Base-by-base conservation (phyloP, 2,329 filamentous ascomycete genomes). In the Claviceps maximensis region DNA sequence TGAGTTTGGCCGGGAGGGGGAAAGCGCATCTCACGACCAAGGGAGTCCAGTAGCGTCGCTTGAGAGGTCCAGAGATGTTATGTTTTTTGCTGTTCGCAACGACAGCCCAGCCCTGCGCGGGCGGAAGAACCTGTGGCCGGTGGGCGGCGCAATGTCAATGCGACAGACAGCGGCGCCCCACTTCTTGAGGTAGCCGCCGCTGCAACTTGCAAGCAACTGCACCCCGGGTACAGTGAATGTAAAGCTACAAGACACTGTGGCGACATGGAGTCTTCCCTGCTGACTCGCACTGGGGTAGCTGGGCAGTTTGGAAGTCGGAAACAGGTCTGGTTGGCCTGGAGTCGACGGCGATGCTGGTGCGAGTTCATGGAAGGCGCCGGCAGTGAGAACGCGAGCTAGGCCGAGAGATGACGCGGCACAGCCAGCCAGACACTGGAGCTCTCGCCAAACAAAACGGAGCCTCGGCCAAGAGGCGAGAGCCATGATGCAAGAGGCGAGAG, bases 111-210 rank as follows among this genome's bases (percentile, higher is more conserved):
- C 42, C 21, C 29, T 27, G 27, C 21, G 47, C 47, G 29, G 45
- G 4, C 51, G 51, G 51, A 53, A 49, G 47, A 53, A 53, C 51
- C 33, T 42, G 38, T 44, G 19, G 46, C 51, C 51, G 51, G 8
- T 21, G 36, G 8, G 17, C 44, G 51, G 19, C 17, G 19, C 9
- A 6, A 21, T 45, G 42, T 27, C 42, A 45, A 45, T 23, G 21
- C 40, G 42, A 27, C 42, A 45, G 42, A 27, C 42, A 45, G 42
- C 23, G 29, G 42, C 42, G 42, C 25, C 21, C 42, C 42, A 45
- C 42, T 25, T 23, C 42, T 25, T 23, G n/a, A 27, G 40, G n/a
- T n/a, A 19, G 40, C n/a, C n/a, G n/a, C n/a, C n/a, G n/a, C n/a
- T n/a, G n/a, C n/a, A n/a, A n/a, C n/a, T n/a, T n/a, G n/a, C 40